Evolutionary conservation across 1,284 basidiomycete genomes (phyloP), one percentile per base, ranked within the genome.

Genomic region (Phylloporus sp.): DNA sequence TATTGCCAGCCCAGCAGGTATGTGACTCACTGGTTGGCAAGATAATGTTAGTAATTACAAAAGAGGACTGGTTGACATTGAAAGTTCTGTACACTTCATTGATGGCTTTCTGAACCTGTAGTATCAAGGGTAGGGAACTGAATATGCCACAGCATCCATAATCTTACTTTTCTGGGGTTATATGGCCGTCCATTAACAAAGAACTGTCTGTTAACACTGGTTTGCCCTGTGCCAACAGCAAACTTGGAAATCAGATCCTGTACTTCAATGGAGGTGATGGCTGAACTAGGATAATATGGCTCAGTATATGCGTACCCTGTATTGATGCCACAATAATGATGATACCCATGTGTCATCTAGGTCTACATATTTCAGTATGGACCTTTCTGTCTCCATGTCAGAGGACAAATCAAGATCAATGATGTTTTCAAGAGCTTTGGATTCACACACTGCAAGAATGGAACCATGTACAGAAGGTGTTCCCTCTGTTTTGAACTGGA

Each of bases 121-220:
- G 37, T 22, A 13, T 31, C 58, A 22, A 58, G 37, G 5, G 44
- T 44, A n/a, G n/a, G 65, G 6, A 49, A 52, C 55, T 40, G 28
- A 56, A 39, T 47, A 37, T n/a, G 29, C 22, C 18, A 56, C 51
- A 58, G 52, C 15, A 63, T 31, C 5, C 1, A 46, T 6, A 2
- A 28, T 59, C 62, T 28, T 66, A 92, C 93, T 81, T 94, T 95
- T 7, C 82, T 79, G 4, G 92, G 83, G 64, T 87, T 88, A 74
- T 94, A 98, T 0, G 98, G 97, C 37, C 98, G 81, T 0, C 95
- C 94, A 72, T 99, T 99, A 71, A 99, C 84, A 73, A 92, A 95
- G 77, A 93, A 98, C 71, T 98, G 97, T 2, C 96, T 81, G 74
- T 98, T 98, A 0, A 89, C 85, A 17, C 88, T 87, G 2, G 83